phyloP scores from a whole-genome alignment of 192 early-diverging fungal species.

The Phycomyces blakesleeanus region DNA sequence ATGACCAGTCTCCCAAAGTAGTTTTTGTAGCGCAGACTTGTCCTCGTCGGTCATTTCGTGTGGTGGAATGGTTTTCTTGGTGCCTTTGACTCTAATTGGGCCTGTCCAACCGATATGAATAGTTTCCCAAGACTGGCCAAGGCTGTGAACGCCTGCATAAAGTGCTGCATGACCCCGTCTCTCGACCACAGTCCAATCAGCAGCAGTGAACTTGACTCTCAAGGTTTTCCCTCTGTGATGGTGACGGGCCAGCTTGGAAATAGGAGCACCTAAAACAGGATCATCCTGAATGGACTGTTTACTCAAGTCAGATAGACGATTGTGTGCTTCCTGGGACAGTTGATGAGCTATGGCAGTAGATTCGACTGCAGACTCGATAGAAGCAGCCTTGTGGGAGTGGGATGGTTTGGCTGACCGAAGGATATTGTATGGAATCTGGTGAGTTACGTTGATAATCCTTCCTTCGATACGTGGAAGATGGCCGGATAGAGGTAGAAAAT shows the following conservation, averaged over 20 bases:
- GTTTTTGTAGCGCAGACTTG: constrained; percentile 50
- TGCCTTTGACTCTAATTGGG: constrained; percentile 50
- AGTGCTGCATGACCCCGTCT: constrained; percentile 84
- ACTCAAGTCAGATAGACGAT: not conserved
- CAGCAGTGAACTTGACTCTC: constrained; percentile 9
- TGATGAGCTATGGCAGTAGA: too few relatives aligned
- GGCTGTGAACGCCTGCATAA: constrained; percentile 78
- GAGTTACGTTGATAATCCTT: constrained; percentile 30
- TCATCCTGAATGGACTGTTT: not conserved
- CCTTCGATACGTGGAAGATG: constrained; percentile 19
- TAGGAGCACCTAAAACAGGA: not conserved
- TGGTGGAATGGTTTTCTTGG: constrained; percentile 44
- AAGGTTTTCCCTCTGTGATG: constrained; percentile 10
- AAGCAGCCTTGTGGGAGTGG: not conserved
- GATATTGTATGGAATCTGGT: constrained; percentile 33
- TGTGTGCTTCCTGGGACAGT: not conserved
- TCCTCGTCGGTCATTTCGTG: constrained; percentile 53
- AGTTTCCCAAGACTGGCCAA: constrained; percentile 55
- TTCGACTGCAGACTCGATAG: not conserved
- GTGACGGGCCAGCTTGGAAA: constrained; percentile 18
- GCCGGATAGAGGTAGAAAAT: constrained; percentile 23
- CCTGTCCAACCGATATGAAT: constrained; percentile 78
- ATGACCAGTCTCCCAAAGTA: constrained; percentile 53
- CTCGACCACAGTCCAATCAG: constrained; percentile 30
- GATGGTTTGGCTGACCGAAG: constrained; percentile 1